Evolutionary conservation across 1,139 yeast genomes (phyloP).

Genomic region (Entelexis sorbosivorans): DNA sequence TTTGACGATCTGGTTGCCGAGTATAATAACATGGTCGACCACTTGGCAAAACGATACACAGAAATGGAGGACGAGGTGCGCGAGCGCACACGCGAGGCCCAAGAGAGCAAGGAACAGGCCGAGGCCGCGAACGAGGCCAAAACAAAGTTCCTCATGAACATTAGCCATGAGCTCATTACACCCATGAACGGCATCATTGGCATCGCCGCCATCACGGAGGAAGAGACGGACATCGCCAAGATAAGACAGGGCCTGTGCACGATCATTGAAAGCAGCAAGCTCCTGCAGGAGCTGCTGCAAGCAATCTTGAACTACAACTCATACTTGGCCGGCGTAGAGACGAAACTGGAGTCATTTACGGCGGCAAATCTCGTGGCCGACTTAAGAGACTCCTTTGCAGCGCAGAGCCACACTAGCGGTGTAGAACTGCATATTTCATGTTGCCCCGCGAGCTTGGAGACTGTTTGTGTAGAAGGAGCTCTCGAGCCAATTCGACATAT

Average conservation of each 20-base stretch:
- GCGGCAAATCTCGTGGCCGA: slow-evolving; percentile 9
- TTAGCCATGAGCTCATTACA: slow-evolving; percentile 88
- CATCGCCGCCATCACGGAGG: slow-evolving; percentile 89
- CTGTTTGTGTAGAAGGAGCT: slow-evolving; percentile 64
- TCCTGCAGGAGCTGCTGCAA: slow-evolving; percentile 73
- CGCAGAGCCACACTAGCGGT: slow-evolving; percentile 13
- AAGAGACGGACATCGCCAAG: slow-evolving; percentile 56
- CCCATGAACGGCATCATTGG: slow-evolving; percentile 94
- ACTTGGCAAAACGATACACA: slow-evolving; percentile 69
- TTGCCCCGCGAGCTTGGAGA: slow-evolving; percentile 7
- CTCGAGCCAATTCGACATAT: slow-evolving; percentile 78
- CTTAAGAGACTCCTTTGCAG: slow-evolving; percentile 9
- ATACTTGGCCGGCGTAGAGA: slow-evolving; percentile 73
- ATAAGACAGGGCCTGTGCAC: slow-evolving; percentile 60
- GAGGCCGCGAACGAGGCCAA: slow-evolving; percentile 93
- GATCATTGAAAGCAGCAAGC: slow-evolving; percentile 79
- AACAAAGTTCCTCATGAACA: slow-evolving; percentile 87
- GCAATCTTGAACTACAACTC: slow-evolving; percentile 83
- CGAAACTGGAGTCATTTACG: slow-evolving; percentile 64
- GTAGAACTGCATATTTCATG: slow-evolving; percentile 9
- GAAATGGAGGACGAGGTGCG: slow-evolving; percentile 84
- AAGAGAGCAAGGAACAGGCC: slow-evolving; percentile 78
- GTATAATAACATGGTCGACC: slow-evolving; percentile 83
- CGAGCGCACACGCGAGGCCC: slow-evolving; percentile 76
- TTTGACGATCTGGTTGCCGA: slow-evolving; percentile 78